Conservation (phyloP, 164 flowering plant genomes). For the Umbellularia californica region DNA sequence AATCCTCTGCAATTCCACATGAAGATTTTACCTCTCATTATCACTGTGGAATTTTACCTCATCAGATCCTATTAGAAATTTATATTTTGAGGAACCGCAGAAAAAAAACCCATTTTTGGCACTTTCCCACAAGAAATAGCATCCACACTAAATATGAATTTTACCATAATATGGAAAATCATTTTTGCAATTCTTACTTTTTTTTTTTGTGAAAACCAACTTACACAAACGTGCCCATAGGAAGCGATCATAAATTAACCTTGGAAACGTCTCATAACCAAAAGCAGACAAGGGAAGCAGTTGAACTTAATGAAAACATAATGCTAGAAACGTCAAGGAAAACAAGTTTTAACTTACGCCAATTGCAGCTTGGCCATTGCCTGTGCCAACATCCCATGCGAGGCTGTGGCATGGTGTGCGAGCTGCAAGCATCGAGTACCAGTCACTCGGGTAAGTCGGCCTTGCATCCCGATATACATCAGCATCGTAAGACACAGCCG, state of each 20-base stretch:
- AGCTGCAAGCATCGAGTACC: constrained; percentile 20
- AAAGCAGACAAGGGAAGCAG: not conserved
- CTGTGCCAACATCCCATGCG: constrained; percentile 44
- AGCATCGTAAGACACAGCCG: constrained; percentile 14
- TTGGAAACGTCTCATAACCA: not conserved
- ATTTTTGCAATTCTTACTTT: too few relatives aligned
- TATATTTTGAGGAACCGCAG: too few relatives aligned
- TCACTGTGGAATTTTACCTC: too few relatives aligned
- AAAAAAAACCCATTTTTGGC: too few relatives aligned
- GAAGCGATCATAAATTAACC: not conserved
- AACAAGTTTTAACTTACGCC: constrained; percentile 8
- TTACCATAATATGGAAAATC: too few relatives aligned
- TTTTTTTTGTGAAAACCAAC: too few relatives aligned
- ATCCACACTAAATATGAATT: too few relatives aligned
- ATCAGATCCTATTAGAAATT: too few relatives aligned
- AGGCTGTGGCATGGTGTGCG: constrained; percentile 14
- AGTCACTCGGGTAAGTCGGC: constrained; percentile 24
- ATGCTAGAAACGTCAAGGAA: not conserved
- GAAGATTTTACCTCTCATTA: too few relatives aligned
- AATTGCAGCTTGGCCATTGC: constrained; percentile 35
- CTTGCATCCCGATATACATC: constrained; percentile 23
- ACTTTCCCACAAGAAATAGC: too few relatives aligned
- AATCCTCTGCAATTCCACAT: too few relatives aligned
- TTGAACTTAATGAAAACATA: not conserved
- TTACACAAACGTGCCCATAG: too few relatives aligned